Conservation (phyloP, 2,329 filamentous ascomycete genomes). For the Fusarium robinianum region DNA sequence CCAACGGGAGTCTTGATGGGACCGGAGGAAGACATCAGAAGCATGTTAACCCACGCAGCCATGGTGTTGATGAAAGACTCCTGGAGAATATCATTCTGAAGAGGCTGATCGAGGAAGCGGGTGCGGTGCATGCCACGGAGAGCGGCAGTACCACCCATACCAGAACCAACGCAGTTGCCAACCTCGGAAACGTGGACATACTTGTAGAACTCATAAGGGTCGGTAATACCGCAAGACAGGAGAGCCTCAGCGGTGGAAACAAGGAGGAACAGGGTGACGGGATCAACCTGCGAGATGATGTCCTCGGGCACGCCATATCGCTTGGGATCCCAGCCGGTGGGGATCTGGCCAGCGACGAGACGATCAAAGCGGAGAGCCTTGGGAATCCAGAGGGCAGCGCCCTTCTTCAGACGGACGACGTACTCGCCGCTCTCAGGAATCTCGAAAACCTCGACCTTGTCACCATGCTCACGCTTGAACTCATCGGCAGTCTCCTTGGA, state of each 20-base stretch:
- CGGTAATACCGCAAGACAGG: conserved; percentile 91
- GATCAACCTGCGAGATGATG: conserved; percentile 96
- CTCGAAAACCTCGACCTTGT: conserved; percentile 97
- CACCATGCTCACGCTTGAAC: conserved; percentile 95
- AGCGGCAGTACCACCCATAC: conserved; percentile 93
- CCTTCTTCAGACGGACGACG: conserved; percentile 93
- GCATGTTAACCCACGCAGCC: conserved; percentile 99
- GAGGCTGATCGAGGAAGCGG: conserved; percentile 91
- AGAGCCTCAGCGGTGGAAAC: conserved; percentile 93
- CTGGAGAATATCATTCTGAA: conserved; percentile 98
- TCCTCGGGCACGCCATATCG: conserved; percentile 96
- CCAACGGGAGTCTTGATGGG: conserved; percentile 98
- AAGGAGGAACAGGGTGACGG: conserved; percentile 91
- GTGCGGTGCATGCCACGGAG: conserved; percentile 98
- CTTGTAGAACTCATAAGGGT: conserved; percentile 99
- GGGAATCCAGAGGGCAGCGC: conserved; percentile 90
- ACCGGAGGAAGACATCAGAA: conserved; percentile 93
- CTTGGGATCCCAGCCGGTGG: conserved; percentile 96
- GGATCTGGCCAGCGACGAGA: conserved; percentile 94
- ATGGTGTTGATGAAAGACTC: conserved; percentile 99
- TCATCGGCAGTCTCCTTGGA: conserved; percentile 97
- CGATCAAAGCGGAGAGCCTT: conserved; percentile 98
- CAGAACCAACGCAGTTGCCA: conserved; percentile 97
- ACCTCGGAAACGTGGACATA: conserved; percentile 98
- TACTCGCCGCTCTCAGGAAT: conserved; percentile 92